phyloP scores from a whole-genome alignment of 2,329 filamentous ascomycete genomes.

The Botrytis fabae region DNA sequence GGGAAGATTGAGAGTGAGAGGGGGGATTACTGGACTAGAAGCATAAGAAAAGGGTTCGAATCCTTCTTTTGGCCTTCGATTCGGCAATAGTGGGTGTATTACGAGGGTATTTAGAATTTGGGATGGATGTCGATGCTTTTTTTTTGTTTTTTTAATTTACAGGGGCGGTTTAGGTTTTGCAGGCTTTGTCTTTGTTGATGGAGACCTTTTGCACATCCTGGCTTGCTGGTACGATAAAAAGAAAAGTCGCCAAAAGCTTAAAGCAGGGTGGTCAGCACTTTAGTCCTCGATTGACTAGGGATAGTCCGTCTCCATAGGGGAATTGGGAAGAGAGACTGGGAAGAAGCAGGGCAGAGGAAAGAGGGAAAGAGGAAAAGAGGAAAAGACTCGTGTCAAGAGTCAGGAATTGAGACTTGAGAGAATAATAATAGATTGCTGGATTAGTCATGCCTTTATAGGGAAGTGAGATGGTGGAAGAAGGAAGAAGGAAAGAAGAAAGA shows the following conservation, averaged over 20 bases:
- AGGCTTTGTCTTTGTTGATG: conserved; percentile 3
- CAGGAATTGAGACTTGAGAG: neutral
- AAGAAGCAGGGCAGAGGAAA: neutral
- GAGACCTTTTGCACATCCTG: neutral
- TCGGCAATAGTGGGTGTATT: conserved; percentile 20
- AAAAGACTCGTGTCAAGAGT: neutral
- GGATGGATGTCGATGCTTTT: conserved; percentile 12
- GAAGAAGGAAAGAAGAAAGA: neutral
- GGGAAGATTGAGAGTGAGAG: neutral
- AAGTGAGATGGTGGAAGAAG: neutral
- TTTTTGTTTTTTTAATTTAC: neutral
- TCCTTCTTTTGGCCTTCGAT: conserved; percentile 23
- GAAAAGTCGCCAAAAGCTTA: conserved; percentile 12
- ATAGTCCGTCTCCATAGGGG: neutral
- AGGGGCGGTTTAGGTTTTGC: neutral
- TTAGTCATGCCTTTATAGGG: neutral
- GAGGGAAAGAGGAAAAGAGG: neutral
- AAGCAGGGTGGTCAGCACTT: conserved; percentile 20
- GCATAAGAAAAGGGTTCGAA: conserved; percentile 9
- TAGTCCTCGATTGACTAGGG: neutral
- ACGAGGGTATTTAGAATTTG: neutral
- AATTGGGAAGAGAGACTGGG: neutral
- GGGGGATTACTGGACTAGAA: conserved; percentile 1
- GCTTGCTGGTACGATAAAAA: neutral
- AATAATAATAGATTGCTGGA: neutral